phyloP scores from a whole-genome alignment of 2,329 filamentous ascomycete genomes.

The Aspergillus unguis region DNA sequence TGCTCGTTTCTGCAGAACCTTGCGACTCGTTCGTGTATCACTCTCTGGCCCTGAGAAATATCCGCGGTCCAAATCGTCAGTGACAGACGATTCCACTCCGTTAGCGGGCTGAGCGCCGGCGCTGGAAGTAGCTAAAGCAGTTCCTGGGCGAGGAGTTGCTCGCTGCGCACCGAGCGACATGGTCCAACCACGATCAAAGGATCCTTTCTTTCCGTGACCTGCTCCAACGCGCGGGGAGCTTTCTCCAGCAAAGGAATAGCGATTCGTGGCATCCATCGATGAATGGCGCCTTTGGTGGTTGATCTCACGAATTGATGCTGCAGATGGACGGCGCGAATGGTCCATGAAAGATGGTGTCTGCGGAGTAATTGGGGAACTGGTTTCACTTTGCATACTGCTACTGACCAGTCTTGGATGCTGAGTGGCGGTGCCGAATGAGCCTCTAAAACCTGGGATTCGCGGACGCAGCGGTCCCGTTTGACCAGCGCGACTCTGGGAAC shows the following conservation, averaged over 20 bases:
- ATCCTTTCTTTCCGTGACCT: conserved; percentile 54
- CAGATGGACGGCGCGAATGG: conserved; percentile 61
- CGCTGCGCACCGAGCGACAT: conserved; percentile 33
- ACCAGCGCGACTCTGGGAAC: conserved; percentile 41
- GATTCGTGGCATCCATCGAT: conserved; percentile 67
- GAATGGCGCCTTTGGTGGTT: conserved; percentile 85
- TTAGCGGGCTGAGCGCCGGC: conserved; percentile 23
- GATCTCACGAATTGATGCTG: conserved; percentile 75
- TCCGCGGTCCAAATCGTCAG: conserved; percentile 71
- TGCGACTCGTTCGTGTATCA: conserved; percentile 67
- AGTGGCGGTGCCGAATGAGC: conserved; percentile 23
- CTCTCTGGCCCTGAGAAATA: conserved; percentile 91
- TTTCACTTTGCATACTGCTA: conserved; percentile 26
- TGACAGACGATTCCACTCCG: conserved; percentile 32
- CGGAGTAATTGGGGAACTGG: conserved; percentile 45
- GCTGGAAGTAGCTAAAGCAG: conserved; percentile 28
- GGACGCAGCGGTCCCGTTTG: conserved; percentile 41
- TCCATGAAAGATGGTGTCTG: conserved; percentile 42
- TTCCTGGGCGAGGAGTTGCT: conserved; percentile 33
- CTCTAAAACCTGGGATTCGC: conserved; percentile 38
- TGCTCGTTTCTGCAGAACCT: conserved; percentile 73
- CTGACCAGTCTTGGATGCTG: conserved; percentile 33
- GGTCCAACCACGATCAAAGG: conserved; percentile 59
- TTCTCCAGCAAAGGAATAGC: conserved; percentile 27
- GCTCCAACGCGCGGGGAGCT: conserved; percentile 20